Evolutionary conservation across 129 eudicot genomes (phyloP), one percentile per base, ranked within the genome.

Genomic region (Dittrichia graveolens): DNA sequence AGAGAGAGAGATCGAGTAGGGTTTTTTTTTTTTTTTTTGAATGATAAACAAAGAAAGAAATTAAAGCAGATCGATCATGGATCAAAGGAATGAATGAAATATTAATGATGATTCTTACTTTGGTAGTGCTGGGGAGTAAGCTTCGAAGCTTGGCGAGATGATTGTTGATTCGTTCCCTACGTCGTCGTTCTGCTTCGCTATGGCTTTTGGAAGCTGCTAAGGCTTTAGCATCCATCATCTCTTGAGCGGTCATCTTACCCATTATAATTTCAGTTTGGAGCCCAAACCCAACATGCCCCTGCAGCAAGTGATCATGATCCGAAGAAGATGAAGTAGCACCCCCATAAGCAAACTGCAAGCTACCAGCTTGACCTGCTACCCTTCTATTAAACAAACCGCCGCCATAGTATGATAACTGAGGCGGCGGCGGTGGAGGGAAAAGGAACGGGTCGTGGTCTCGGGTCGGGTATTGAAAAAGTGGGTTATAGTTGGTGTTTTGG

Each of bases 151-250:
- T 94, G 65, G 95, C 95, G 31, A 94, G 88, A 48, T 94, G 97
- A 69, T 88, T 90, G 46, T 90, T 94, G 71, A 94, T 94, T 16
- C 98, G 89, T 67, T 94, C 98, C 75, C 98, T 83, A 5, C 98
- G 86, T 12, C 91, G 79, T 64, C 98, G 72, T 83, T 94, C 97
- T 0, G 98, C 98, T 81, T 94, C 97, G 47, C 97, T 94, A 24
- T 94, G 98, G 84, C 96, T 94, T 72, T 90, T 90, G 0, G 97
- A 94, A 67, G 98, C 98, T 8, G 98, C 98, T 15, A 93, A 86
- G 45, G 98, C 96, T 77, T 93, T 93, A 9, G 98, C 98, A 71
- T 93, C 98, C 96, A 93, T 93, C 24, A 93, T 87, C 71, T 93
- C 98, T 65, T 93, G 98, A 57, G 98, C 92, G 50, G 87, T 87